phyloP scores from a whole-genome alignment of 192 early-diverging fungal genomes.

The Coemansia sp. region DNA sequence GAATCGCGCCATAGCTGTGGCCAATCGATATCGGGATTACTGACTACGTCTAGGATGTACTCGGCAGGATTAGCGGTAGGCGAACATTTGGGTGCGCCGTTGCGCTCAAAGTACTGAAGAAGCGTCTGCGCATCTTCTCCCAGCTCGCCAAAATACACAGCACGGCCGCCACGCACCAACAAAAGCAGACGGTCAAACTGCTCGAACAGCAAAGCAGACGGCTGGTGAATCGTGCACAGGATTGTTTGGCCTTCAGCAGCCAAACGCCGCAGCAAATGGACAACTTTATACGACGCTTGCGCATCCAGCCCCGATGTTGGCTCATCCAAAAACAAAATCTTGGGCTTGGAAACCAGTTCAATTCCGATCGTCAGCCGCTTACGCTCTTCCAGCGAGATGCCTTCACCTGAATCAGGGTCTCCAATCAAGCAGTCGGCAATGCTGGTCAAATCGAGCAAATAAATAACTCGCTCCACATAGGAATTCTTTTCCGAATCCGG shows the following conservation, averaged over 20 bases:
- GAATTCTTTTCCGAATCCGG: conserved; percentile 58
- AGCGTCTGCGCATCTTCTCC: conserved; percentile 63
- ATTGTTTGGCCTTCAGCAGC: conserved; percentile 61
- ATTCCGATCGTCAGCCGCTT: conserved; percentile 76
- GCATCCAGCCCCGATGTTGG: conserved; percentile 76
- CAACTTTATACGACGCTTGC: conserved; percentile 66
- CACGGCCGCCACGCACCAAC: conserved; percentile 70
- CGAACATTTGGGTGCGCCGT: conserved; percentile 68
- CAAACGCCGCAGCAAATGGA: conserved; percentile 63
- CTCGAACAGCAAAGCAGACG: conserved; percentile 69
- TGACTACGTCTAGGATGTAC: conserved; percentile 80
- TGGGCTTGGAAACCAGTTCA: conserved; percentile 69
- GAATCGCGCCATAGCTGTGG: conserved; percentile 68
- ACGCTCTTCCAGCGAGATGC: conserved; percentile 78
- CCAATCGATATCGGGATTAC: conserved; percentile 63
- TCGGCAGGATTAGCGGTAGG: conserved; percentile 77
- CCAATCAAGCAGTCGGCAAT: conserved; percentile 68
- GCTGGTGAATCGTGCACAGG: conserved; percentile 76
- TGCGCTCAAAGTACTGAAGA: conserved; percentile 72
- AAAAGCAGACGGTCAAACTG: conserved; percentile 74
- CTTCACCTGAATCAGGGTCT: conserved; percentile 58
- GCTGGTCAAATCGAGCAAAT: conserved; percentile 64
- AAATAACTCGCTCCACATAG: conserved; percentile 68
- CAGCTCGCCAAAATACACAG: conserved; percentile 81
- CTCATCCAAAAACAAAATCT: conserved; percentile 75